A percentile compares a stretch with the other conserved stretches of the same genome.
Conservation (phyloP, 2,329 filamentous ascomycete genomes). For the Aspergillus cejpii region DNA sequence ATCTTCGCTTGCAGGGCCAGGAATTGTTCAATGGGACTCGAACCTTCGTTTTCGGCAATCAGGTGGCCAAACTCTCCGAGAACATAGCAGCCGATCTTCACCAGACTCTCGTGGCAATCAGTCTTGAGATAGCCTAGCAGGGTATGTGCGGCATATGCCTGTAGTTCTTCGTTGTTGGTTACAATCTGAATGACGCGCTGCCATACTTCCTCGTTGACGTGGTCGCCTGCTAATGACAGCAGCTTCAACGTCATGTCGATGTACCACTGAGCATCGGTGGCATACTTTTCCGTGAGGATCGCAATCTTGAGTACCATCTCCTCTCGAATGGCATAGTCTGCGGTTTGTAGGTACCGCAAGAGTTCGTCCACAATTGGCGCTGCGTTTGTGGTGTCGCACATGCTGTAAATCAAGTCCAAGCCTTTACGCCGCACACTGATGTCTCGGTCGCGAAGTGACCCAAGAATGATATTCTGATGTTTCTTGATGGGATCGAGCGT, state of each 20-base stretch:
- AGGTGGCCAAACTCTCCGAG: conserved; percentile 95
- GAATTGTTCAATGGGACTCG: conserved; percentile 96
- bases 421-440: conserved; percentile 96
- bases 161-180: conserved; percentile 96
- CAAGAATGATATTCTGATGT: conserved; percentile 92
- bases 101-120: conserved; percentile 91
- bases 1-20: conserved; percentile 87
- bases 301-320: conserved; percentile 99
- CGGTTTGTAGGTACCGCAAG: conserved; percentile 87
- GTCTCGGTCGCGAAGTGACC: conserved; percentile 87
- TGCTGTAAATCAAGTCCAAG: conserved; percentile 94
- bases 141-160: conserved; percentile 92
- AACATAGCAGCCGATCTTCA: conserved; percentile 96
- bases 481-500: conserved; percentile 96
- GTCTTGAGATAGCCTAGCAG: conserved; percentile 87
- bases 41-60: conserved; percentile 84
- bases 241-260: conserved; percentile 93
- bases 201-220: conserved; percentile 99
- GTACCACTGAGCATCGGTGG: conserved; percentile 98
- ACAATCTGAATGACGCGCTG: conserved; percentile 98
- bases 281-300: conserved; percentile 96
- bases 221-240: conserved; percentile 93
- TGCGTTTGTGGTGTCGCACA: conserved; percentile 96
- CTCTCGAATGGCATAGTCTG: conserved; percentile 94
- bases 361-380: conserved; percentile 89